Evolutionary conservation across 2,329 filamentous ascomycete genomes (phyloP).

Genomic region (Colletotrichum lentis): DNA sequence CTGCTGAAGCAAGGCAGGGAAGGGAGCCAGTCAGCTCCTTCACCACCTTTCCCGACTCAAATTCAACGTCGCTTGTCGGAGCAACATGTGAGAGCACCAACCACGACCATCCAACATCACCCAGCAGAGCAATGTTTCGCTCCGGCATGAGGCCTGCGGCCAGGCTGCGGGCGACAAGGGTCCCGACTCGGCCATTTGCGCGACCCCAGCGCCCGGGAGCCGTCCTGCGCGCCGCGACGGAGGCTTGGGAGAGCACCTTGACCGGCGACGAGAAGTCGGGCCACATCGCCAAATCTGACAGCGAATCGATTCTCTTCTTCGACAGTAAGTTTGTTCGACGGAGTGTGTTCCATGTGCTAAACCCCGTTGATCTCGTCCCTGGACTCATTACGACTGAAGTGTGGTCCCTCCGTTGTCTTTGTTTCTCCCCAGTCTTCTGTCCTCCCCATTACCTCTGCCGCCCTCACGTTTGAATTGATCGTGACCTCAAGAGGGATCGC

Average conservation of each 20-base stretch:
- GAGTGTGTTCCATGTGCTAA: neutral
- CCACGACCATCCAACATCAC: slow-evolving; percentile 16
- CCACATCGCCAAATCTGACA: slow-evolving; percentile 78
- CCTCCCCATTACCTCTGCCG: neutral
- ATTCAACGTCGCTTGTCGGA: neutral
- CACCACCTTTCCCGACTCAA: neutral
- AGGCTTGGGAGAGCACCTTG: slow-evolving; percentile 54
- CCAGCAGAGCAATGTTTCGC: slow-evolving; percentile 30
- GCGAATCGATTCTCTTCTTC: slow-evolving; percentile 88
- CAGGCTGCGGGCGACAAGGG: slow-evolving; percentile 15
- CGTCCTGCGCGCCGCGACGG: slow-evolving; percentile 20
- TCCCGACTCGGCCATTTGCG: slow-evolving; percentile 8
- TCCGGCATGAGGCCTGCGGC: slow-evolving; percentile 15
- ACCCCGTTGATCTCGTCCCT: neutral
- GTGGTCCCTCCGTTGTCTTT: too few species aligned
- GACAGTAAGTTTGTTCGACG: slow-evolving; percentile 69
- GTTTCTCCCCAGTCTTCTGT: too few species aligned
- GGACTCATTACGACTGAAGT: neutral
- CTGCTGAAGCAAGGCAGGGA: slow-evolving; percentile 6
- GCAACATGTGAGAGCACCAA: slow-evolving; percentile 20
- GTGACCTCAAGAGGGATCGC: too few species aligned
- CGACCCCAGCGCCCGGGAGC: slow-evolving; percentile 15
- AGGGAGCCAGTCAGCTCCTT: neutral
- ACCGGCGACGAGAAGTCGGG: slow-evolving; percentile 74
- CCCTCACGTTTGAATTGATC: too few species aligned